Evolutionary conservation across 1,139 yeast species (phyloP).

Genomic region (Eremothecium coryli): DNA sequence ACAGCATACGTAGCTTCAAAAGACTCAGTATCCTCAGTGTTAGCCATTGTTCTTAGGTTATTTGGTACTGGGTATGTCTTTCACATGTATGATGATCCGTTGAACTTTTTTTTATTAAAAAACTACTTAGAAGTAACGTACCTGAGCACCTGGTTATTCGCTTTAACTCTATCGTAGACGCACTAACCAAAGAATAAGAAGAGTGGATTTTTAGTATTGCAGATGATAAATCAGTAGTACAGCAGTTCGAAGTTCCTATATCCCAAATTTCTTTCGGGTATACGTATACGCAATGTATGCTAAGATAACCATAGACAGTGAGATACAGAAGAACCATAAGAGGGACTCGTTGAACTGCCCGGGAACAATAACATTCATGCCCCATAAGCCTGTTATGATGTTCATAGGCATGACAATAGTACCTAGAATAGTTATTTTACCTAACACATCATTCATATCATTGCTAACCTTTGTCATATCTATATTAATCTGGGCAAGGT

Average conservation of each 20-base stretch:
- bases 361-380: constrained; percentile 95
- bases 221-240: too few relatives aligned
- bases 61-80: background rate
- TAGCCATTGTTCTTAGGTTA: too few relatives aligned
- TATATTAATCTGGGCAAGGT: constrained; percentile 90
- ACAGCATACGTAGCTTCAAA: constrained; percentile 29
- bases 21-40: too few relatives aligned
- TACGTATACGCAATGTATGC: constrained; percentile 38
- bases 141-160: too few relatives aligned
- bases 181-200: too few relatives aligned
- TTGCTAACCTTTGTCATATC: constrained; percentile 97
- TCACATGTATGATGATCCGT: background rate
- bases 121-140: background rate
- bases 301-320: constrained; percentile 36
- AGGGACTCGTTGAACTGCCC: constrained; percentile 73
- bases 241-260: too few relatives aligned
- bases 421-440: constrained; percentile 88
- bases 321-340: constrained; percentile 65
- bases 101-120: constrained; percentile 1
- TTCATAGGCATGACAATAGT: constrained; percentile 91
- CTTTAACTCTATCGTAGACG: too few relatives aligned
- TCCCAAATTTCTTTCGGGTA: constrained; percentile 36
- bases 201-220: too few relatives aligned
- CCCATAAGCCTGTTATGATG: constrained; percentile 95
- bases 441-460: constrained; percentile 91